Evolutionary conservation across 2,329 filamentous ascomycete genomes (phyloP).

Genomic region (Fusarium phyllophilum): DNA sequence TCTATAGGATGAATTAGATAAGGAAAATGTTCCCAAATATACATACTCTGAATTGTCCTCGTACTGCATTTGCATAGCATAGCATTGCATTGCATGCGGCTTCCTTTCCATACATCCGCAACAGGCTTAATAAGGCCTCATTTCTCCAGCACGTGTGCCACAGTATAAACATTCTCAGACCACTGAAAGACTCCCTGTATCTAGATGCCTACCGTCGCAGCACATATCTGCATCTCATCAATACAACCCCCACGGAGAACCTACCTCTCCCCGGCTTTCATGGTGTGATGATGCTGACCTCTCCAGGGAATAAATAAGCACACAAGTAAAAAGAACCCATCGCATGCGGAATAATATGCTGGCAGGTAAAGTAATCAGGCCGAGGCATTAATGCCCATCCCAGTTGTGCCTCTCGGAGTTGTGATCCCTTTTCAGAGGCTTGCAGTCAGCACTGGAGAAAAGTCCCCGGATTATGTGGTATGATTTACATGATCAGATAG

Average conservation of each 20-base stretch:
- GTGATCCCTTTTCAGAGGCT: conserved; percentile 27
- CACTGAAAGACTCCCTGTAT: neutral
- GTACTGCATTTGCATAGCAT: conserved; percentile 25
- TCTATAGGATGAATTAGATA: conserved; percentile 8
- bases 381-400: conserved; percentile 24
- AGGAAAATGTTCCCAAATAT: neutral
- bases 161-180: neutral
- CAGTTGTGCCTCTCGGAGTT: conserved; percentile 21
- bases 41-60: conserved; percentile 16
- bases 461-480: neutral
- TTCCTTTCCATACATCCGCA: conserved; percentile 13
- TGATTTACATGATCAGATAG: neutral
- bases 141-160: neutral
- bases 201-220: neutral
- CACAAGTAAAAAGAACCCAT: conserved; percentile 16
- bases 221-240: conserved; percentile 20
- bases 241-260: conserved; percentile 18
- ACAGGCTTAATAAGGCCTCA: conserved; percentile 20
- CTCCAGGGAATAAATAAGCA: conserved; percentile 13
- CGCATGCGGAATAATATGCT: neutral
- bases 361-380: neutral
- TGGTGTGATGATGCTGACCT: conserved; percentile 37
- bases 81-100: conserved; percentile 9
- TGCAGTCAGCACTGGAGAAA: conserved; percentile 6
- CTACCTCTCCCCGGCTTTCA: conserved; percentile 7